Evolutionary conservation across 1,284 basidiomycete genomes (phyloP), one percentile per base, ranked within the genome.

Genomic region (Porodaedalea pini): DNA sequence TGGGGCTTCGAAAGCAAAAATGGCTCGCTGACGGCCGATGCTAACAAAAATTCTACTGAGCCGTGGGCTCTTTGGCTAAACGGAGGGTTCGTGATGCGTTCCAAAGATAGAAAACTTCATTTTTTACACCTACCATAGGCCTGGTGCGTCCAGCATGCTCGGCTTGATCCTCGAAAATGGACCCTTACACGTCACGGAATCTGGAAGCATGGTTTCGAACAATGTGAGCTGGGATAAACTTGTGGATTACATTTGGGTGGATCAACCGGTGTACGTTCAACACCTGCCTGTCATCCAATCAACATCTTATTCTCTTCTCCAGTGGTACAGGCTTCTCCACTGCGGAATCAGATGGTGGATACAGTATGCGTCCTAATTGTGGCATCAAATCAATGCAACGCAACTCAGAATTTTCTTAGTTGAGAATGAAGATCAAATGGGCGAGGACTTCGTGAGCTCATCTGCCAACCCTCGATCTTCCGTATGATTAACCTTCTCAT

Each of bases 41-140:
- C 63, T 23, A 60, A 62, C 27, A 65, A 66, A 29, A 51, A 58
- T 17, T 67, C 71, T 54, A 67, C 72, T n/a, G 72, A 79, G 40
- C 86, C 88, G 2, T 89, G 87, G 87, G 79, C 79, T 7, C 85
- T 89, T 49, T 90, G 86, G 86, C 67, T 90, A 25, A 88, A 88
- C 62, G 86, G 86, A 68, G 86, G 86, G 77, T 84, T 68, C 62
- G 79, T 50, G 21, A 64, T 23, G 29, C 49, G 10, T 31, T 43
- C 21, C 32, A 19, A 25, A n/a, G 8, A 23, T 60, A n/a, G 52
- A 52, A 19, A 56, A 15, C 21, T 2, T 27, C 31, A 32, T 2
- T 29, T 50, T 17, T 37, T 50, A 21, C n/a, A 43, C n/a, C 7
- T 36, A 40, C 56, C 21, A 58, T 57, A 86, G 85, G 21, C 86